Conservation (phyloP, 2,329 filamentous ascomycete species). For the Penicillium sp. region DNA sequence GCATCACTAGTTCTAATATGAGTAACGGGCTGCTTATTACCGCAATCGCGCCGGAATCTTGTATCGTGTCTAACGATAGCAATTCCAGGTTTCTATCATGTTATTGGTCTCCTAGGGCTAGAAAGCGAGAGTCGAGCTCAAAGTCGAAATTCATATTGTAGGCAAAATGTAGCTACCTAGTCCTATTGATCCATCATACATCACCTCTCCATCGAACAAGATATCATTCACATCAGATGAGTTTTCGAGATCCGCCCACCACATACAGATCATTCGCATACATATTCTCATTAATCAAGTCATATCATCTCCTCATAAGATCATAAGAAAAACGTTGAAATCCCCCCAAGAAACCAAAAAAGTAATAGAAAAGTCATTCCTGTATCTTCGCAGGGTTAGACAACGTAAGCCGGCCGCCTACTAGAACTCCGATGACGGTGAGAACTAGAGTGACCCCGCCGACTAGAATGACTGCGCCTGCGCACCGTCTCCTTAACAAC, state of each 20-base stretch:
- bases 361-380: neutral
- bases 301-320: constrained; percentile 13
- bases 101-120: neutral
- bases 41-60: too few species aligned
- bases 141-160: neutral
- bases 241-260: neutral
- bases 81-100: too few species aligned
- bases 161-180: neutral
- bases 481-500: constrained; percentile 42
- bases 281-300: constrained; percentile 17
- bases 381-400: constrained; percentile 17
- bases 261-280: neutral
- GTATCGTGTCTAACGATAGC: too few species aligned
- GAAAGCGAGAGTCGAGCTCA: neutral
- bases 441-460: constrained; percentile 31
- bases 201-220: neutral
- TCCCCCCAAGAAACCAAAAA: neutral
- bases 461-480: constrained; percentile 36
- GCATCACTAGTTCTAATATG: too few species aligned
- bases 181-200: neutral
- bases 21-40: too few species aligned
- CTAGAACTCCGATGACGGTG: constrained; percentile 33
- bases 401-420: constrained; percentile 31
- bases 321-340: constrained; percentile 1
- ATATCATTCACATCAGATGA: neutral